Conservation (phyloP, 2,329 filamentous ascomycete genomes). For the Ceratocystis diversiconidia region DNA sequence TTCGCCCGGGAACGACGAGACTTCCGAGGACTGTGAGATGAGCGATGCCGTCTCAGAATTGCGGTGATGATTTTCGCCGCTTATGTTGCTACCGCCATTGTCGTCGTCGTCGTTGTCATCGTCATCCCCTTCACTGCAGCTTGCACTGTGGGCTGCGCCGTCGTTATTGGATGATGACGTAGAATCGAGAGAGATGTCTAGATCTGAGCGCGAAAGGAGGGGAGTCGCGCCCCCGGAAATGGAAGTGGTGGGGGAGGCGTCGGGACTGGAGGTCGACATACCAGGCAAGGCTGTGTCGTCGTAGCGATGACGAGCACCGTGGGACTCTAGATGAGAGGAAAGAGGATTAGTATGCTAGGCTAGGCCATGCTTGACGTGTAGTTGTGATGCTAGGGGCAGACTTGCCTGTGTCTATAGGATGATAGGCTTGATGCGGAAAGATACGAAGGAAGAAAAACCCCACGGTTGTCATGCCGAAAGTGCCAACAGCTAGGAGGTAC, state of each 20-base stretch:
- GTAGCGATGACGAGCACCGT: conserved; percentile 17
- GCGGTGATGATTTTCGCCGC: conserved; percentile 23
- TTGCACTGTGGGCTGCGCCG: conserved; percentile 21
- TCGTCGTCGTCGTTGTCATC: conserved; percentile 19
- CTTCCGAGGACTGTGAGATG: conserved; percentile 43
- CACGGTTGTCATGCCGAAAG: conserved; percentile 56
- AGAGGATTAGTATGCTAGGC: conserved; percentile 9
- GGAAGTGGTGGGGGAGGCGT: conserved; percentile 2
- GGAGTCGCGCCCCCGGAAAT: neutral
- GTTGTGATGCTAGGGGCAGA: neutral
- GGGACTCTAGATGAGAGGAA: conserved; percentile 10
- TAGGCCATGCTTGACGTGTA: neutral
- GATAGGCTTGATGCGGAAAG: conserved; percentile 47
- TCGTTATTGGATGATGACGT: conserved; percentile 20
- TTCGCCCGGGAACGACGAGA: conserved; percentile 38
- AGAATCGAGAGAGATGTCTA: conserved; percentile 3
- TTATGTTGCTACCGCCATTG: conserved; percentile 22
- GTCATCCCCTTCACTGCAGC: neutral
- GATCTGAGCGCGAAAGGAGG: neutral
- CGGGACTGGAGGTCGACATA: conserved; percentile 35
- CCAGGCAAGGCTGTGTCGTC: conserved; percentile 31
- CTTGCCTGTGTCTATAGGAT: conserved; percentile 30
- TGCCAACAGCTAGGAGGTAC: conserved; percentile 65
- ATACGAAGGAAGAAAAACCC: conserved; percentile 79
- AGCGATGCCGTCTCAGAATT: conserved; percentile 65